Evolutionary conservation across 345 rosid genomes (phyloP).

Genomic region (Populus deltoides): DNA sequence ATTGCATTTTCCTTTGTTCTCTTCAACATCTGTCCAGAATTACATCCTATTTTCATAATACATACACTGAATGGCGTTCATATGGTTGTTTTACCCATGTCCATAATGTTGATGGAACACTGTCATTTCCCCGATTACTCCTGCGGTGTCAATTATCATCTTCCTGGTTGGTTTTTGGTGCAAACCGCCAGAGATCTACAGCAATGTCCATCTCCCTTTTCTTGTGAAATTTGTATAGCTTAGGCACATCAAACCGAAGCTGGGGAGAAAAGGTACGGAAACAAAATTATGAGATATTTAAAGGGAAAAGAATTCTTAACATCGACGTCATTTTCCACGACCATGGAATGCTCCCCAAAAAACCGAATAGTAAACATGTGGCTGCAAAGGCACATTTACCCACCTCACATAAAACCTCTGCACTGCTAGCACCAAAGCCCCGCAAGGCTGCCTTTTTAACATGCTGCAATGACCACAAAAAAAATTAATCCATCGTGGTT

Average conservation of each 20-base stretch:
- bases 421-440: slow-evolving; percentile 71
- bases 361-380: not conserved
- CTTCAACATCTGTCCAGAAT: not conserved
- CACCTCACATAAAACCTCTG: slow-evolving; percentile 93
- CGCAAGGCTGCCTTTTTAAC: slow-evolving; percentile 68
- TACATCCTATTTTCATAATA: not conserved
- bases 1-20: not conserved
- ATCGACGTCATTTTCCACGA: no score
- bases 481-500: not conserved
- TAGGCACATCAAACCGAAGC: slow-evolving; percentile 80
- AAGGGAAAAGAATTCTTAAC: not conserved
- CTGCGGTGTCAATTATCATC: slow-evolving; percentile 3
- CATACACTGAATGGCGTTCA: not conserved
- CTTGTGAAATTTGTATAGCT: slow-evolving; percentile 83
- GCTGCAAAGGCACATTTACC: slow-evolving; percentile 6
- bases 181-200: slow-evolving; percentile 96
- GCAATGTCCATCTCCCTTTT: slow-evolving; percentile 80
- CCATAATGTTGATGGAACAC: not conserved
- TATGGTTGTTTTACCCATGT: not conserved
- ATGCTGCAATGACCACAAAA: slow-evolving; percentile 44
- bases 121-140: not conserved
- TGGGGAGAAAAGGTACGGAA: slow-evolving; percentile 20
- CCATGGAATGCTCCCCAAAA: not conserved
- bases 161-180: slow-evolving; percentile 38
- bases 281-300: not conserved